These are phyloP conservation scores for Arthrobotrys conoides DNA, from an alignment of 2,329 filamentous ascomycete species.

Conservation along the genomic window DNA sequence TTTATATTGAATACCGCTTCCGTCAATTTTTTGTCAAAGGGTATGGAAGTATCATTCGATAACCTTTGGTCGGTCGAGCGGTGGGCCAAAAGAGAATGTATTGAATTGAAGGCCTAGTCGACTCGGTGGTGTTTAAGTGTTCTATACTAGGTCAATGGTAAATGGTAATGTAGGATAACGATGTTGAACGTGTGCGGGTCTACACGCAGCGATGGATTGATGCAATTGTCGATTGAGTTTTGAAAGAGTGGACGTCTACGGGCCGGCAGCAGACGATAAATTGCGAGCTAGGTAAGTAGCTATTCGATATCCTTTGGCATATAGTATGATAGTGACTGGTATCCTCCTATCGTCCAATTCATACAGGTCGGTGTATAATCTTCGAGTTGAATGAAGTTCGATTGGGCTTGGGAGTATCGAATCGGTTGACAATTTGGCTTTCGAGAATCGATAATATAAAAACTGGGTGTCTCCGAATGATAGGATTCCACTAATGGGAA, in stretches of 20 bases:
- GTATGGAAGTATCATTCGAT: not conserved
- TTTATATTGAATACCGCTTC: not conserved
- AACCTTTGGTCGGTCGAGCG: not conserved
- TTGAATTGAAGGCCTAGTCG: not conserved
- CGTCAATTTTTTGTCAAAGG: not conserved
- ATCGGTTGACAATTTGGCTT: constrained; percentile 13
- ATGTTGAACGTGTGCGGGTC: constrained; percentile 6
- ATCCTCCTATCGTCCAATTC: constrained; percentile 8
- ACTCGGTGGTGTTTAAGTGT: not conserved
- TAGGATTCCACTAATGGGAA: constrained; percentile 34
- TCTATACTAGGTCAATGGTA: not conserved
- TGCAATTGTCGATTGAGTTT: constrained; percentile 20
- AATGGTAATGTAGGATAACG: constrained; percentile 19
- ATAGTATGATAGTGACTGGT: not conserved
- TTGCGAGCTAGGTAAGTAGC: not conserved
- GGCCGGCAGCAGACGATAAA: constrained; percentile 52
- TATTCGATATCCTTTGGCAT: constrained; percentile 27
- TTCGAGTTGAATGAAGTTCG: not conserved
- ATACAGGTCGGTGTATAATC: not conserved
- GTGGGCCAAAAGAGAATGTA: not conserved
- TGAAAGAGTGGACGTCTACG: constrained; percentile 55
- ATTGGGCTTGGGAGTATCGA: constrained; percentile 2
- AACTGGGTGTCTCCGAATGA: constrained; percentile 1
- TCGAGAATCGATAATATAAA: constrained; percentile 39
- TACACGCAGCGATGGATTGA: not conserved